Evolutionary conservation across 352 stramenopile species (phyloP), one percentile per base, ranked within the genome.

Genomic region (Phytophthora pistaciae): DNA sequence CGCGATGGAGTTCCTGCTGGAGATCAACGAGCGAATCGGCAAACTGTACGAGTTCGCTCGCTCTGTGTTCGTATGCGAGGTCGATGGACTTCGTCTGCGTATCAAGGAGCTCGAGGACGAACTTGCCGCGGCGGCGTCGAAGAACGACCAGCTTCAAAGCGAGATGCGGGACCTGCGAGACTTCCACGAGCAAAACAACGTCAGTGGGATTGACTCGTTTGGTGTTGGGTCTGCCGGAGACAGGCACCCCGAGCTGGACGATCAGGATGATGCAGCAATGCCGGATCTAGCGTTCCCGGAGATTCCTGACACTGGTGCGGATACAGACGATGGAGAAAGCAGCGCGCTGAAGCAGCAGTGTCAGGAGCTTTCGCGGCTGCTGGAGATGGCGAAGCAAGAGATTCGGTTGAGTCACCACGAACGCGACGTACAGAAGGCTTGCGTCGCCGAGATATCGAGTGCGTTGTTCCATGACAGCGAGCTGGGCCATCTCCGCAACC

Each of bases 361-460:
- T 14, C 66, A 87, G 11, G 85, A 93, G 29, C 71, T 86, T n/a
- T 72, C 61, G 6, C 73, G 83, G 0, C 20, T 91, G 10, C 59
- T 93, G 5, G 85, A 93, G 38, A 90, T 93, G 82, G 83, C 83
- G 0, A 91, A 93, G 59, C 80, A 91, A 52, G 85, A 93, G 48
- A 93, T 93, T n/a, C 74, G 73, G 1, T 56, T 93, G 40, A 86
- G 83, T 62, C 85, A 93, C 18, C 74, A 83, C 29, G 83, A 93
- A 20, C 69, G 74, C 3, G 81, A 91, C 42, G 70, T 75, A 11
- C 83, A 91, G 46, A 84, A 88, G 23, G 67, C 64, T 25, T 72
- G 73, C 3, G 63, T 91, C 6, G 72, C 68, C 1, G 85, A 91
- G 62, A 65, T 91, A 2, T 88, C 85, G 1, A 85, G 78, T 46